phyloP scores from a whole-genome alignment of 2,329 filamentous ascomycete species.

The Pseudocercospora macadamiae region DNA sequence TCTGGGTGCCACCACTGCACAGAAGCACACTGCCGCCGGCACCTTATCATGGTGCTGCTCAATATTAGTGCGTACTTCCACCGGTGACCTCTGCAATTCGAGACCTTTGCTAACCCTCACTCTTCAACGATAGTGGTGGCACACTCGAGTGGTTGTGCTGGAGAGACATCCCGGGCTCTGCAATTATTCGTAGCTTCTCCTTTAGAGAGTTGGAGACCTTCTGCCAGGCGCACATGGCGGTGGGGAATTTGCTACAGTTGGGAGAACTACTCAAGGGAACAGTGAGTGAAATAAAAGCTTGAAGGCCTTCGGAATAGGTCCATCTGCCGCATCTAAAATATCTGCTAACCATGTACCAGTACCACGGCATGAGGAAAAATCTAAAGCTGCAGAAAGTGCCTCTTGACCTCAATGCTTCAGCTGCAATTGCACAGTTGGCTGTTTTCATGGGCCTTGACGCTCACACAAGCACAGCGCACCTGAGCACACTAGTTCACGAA shows the following conservation, averaged over 20 bases:
- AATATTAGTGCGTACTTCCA: no score
- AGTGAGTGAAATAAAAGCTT: no score
- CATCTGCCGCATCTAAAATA: no score
- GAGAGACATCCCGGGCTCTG: background rate
- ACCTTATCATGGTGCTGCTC: background rate
- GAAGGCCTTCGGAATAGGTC: no score
- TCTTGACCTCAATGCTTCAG: background rate
- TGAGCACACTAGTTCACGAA: background rate
- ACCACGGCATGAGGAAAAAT: background rate
- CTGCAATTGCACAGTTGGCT: background rate
- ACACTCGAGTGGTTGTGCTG: background rate
- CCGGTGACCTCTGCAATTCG: no score
- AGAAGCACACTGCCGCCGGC: background rate
- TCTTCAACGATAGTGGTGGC: no score
- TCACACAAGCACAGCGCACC: background rate
- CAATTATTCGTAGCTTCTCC: background rate
- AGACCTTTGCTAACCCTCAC: no score
- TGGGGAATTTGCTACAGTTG: background rate
- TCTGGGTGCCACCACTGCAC: constrained; percentile 5
- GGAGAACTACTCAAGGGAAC: no score
- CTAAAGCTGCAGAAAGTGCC: background rate
- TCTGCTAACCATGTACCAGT: background rate
- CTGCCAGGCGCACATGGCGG: background rate
- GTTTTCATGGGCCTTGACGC: background rate
- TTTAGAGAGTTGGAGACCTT: background rate